Conservation (phyloP, 2,329 filamentous ascomycete genomes). For the Fusarium phyllophilum region DNA sequence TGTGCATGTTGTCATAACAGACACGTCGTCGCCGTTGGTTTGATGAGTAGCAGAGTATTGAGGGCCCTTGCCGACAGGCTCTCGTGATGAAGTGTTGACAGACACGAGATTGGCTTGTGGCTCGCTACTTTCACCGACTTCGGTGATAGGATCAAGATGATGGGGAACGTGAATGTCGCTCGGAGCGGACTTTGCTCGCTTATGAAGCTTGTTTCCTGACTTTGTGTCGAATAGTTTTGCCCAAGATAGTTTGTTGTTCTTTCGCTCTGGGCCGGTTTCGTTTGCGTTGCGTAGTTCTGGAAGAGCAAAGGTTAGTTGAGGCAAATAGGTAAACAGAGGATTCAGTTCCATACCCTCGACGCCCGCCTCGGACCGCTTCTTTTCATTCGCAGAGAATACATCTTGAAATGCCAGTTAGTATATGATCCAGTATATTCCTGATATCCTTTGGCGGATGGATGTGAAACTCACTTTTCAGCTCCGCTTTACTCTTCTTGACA, state of each 20-base stretch:
- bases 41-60: neutral
- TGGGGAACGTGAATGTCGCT: neutral
- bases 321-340: neutral
- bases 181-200: conserved; percentile 21
- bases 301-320: neutral
- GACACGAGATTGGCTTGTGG: neutral
- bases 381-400: neutral
- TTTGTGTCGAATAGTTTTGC: conserved; percentile 17
- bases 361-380: neutral
- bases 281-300: neutral
- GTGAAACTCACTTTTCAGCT: conserved; percentile 16
- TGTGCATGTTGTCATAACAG: conserved; percentile 1
- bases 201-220: conserved; percentile 27
- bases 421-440: neutral
- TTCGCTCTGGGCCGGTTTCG: neutral
- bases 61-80: neutral
- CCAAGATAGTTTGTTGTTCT: conserved; percentile 2
- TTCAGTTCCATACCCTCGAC: conserved; percentile 7
- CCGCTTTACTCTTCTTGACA: conserved; percentile 7
- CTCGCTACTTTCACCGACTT: conserved; percentile 3
- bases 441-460: neutral
- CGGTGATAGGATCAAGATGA: conserved; percentile 1
- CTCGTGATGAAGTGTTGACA: neutral
- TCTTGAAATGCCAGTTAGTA: conserved; percentile 6
- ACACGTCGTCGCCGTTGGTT: neutral